Percentiles rank a stretch among this genome's conserved stretches.
Evolutionary conservation across 306 rosid species (phyloP).

Genomic region (Vigna reflexopilosa): DNA sequence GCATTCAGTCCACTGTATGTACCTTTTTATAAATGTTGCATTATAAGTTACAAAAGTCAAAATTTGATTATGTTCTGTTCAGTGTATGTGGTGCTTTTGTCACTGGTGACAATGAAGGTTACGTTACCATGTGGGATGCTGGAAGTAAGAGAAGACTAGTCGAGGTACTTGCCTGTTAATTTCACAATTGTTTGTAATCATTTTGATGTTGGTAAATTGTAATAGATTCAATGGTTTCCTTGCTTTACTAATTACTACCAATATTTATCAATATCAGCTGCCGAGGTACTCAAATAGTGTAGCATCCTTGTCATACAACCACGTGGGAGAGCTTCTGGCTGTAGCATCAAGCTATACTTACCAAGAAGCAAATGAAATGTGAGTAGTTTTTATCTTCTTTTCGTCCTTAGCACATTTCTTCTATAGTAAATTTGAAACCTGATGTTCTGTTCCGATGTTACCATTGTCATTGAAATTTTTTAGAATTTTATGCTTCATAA

Average conservation of each 20-base stretch:
- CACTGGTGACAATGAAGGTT: constrained; percentile 82
- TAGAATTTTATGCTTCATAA: constrained; percentile 11
- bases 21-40: constrained; percentile 35
- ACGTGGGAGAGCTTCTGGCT: constrained; percentile 71
- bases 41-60: constrained; percentile 15
- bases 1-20: constrained; percentile 83
- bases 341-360: constrained; percentile 86
- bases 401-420: constrained; percentile 25
- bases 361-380: constrained; percentile 83
- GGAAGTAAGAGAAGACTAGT: constrained; percentile 63
- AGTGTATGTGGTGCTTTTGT: constrained; percentile 68
- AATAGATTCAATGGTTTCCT: not conserved
- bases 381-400: constrained; percentile 35
- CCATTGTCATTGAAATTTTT: constrained; percentile 11
- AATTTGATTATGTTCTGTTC: constrained; percentile 47
- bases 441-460: not conserved
- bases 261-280: constrained; percentile 58
- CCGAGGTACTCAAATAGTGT: constrained; percentile 76
- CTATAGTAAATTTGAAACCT: constrained; percentile 8
- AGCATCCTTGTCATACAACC: constrained; percentile 77
- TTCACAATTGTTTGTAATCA: not conserved
- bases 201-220: constrained; percentile 29
- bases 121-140: constrained; percentile 77
- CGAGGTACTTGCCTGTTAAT: constrained; percentile 58
- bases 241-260: not conserved